Evolutionary conservation across 139 green algal species (phyloP).

Genomic region (Tetradesmus obliquus): DNA sequence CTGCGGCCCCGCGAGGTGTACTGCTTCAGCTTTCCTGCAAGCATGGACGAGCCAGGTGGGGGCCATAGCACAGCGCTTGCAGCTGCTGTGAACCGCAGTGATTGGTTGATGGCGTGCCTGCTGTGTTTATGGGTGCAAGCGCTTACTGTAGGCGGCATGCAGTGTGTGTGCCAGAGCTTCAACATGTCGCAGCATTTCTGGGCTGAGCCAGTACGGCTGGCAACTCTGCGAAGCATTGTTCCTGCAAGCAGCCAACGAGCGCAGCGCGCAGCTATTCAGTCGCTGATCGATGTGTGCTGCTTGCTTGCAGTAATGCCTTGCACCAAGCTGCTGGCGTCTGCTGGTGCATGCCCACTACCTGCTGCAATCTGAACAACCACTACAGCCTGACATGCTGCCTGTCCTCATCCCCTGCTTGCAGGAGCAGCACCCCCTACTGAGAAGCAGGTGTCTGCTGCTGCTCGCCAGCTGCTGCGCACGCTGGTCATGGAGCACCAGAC

Average conservation of each 20-base stretch:
- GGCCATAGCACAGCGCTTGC: background rate
- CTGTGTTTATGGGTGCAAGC: too few species aligned
- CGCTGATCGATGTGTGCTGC: background rate
- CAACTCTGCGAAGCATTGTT: too few species aligned
- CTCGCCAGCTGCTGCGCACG: background rate
- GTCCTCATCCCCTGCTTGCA: background rate
- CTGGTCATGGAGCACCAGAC: conserved; percentile 32
- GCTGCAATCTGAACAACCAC: background rate
- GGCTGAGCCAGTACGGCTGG: too few species aligned
- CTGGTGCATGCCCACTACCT: background rate
- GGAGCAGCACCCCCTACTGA: background rate
- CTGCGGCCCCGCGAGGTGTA: conserved; percentile 31
- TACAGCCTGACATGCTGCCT: too few species aligned
- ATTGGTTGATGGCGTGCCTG: background rate
- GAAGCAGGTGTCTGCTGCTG: background rate
- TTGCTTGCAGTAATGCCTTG: background rate
- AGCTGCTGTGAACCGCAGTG: background rate
- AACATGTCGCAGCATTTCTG: too few species aligned
- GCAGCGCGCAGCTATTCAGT: too few species aligned
- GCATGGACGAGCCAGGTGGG: conserved; percentile 11
- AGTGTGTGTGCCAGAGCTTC: too few species aligned
- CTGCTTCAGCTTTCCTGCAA: conserved; percentile 2
- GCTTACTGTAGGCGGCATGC: too few species aligned
- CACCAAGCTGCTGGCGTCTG: background rate
- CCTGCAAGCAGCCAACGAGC: too few species aligned